Evolutionary conservation across 2,329 filamentous ascomycete genomes (phyloP), one percentile per base, ranked within the genome.

Genomic region (Fusarium paranaense): DNA sequence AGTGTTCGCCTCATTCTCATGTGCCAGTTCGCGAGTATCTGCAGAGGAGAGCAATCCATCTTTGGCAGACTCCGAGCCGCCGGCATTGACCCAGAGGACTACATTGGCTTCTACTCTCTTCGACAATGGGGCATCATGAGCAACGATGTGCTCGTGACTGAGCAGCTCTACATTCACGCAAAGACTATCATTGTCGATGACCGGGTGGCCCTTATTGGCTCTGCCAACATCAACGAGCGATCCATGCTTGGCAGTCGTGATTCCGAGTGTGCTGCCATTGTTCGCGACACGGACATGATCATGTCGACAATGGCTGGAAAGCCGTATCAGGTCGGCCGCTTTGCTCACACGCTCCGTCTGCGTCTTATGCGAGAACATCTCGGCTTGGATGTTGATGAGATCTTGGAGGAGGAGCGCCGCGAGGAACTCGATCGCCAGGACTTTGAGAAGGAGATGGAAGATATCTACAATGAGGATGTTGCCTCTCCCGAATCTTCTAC

Each of bases 111-210:
- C 86, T 98, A 95, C 84, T 96, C 95, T 74, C 86, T 99, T 71
- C 90, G 97, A 67, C 91, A 96, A 64, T 98, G 96, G 96, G 97
- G 96, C 25, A 93, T 93, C 81, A 95, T 99, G 80, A 94, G 94
- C 35, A 92, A 92, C 72, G 94, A 97, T 75, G 90, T 91, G 66
- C 86, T 98, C 40, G 95, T 97, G 5, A 98, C 97, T 0, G 97
- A 99, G 82, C 97, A 98, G 83, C 89, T 99, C 13, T 99, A 99
- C 81, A 98, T 99, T 66, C 97, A 99, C 79, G 97, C 97, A 70
- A 99, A 99, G 84, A 93, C 93, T 75, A 98, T 98, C 87, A 90
- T 99, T 65, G 96, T 98, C 6, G 97, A 99, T 82, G 97, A 99
- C 79, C 91, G 96, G 37, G 91, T 97, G 67, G 96, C 93, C 22